Conservation (phyloP, 805 yeast species). For the Debaryomyces prosopidis region DNA sequence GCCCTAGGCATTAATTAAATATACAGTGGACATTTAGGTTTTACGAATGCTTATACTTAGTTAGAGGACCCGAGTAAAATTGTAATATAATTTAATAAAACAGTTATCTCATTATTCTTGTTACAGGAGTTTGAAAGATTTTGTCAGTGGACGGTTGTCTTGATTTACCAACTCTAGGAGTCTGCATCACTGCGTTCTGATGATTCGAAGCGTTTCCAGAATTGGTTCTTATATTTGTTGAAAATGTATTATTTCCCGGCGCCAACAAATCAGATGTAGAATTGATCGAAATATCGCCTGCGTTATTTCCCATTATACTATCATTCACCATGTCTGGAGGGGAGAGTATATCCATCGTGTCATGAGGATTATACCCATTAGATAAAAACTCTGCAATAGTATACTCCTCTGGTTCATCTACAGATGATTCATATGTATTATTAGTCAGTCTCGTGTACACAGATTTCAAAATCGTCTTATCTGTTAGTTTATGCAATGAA, state of each 20-base stretch:
- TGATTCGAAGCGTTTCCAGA: conserved; percentile 10
- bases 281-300: conserved; percentile 35
- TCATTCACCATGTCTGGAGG: conserved; percentile 21
- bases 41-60: no score
- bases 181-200: conserved; percentile 23
- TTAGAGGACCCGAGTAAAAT: background rate
- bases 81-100: background rate
- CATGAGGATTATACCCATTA: conserved; percentile 26
- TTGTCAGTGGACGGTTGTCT: conserved; percentile 41
- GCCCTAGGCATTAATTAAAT: background rate
- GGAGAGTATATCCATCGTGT: conserved; percentile 10
- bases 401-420: conserved; percentile 14
- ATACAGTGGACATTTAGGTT: background rate
- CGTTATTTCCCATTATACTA: conserved; percentile 26
- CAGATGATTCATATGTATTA: conserved; percentile 13
- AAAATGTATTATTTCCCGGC: conserved; percentile 25
- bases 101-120: conserved; percentile 33
- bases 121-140: conserved; percentile 42
- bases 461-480: conserved; percentile 34
- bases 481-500: conserved; percentile 18
- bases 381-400: conserved; percentile 34
- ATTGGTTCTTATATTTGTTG: conserved; percentile 4
- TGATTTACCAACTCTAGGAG: conserved; percentile 39
- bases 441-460: conserved; percentile 16
- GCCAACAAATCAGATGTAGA: conserved; percentile 27